Evolutionary conservation across 2,329 filamentous ascomycete genomes (phyloP).

Genomic region (Myrmaecium sp.): DNA sequence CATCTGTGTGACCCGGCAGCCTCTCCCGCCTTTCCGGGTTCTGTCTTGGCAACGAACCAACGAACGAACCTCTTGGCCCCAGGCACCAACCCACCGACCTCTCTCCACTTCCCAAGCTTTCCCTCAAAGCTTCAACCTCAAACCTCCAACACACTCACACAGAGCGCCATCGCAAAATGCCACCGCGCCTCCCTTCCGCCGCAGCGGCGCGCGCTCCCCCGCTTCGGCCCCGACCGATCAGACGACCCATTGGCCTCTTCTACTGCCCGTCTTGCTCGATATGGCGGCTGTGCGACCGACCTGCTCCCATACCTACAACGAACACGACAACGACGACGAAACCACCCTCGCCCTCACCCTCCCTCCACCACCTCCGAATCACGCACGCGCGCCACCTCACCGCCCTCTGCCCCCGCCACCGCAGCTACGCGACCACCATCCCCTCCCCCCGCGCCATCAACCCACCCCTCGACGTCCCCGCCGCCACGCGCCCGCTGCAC

Average conservation of each 20-base stretch:
- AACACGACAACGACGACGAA: conserved; percentile 1
- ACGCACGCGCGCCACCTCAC: conserved; percentile 6
- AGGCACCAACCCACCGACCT: too few relatives aligned
- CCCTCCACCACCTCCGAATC: conserved; percentile 2
- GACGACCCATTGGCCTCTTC: conserved; percentile 13
- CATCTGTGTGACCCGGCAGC: too few relatives aligned
- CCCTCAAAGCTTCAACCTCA: too few relatives aligned
- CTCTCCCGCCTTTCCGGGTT: too few relatives aligned
- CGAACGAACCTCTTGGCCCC: too few relatives aligned
- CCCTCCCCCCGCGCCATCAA: conserved; percentile 38
- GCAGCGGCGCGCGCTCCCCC: conserved; percentile 2
- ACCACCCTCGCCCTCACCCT: neutral
- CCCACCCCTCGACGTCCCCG: conserved; percentile 34
- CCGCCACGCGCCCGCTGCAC: conserved; percentile 39
- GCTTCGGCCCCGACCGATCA: conserved; percentile 9
- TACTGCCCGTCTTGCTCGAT: conserved; percentile 11
- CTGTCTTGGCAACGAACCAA: too few relatives aligned
- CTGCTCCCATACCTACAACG: neutral
- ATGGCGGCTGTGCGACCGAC: conserved; percentile 8
- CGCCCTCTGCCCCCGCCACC: conserved; percentile 4
- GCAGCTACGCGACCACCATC: conserved; percentile 22
- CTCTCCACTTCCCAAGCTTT: too few relatives aligned
- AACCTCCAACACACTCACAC: too few relatives aligned
- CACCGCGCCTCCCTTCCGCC: too few relatives aligned
- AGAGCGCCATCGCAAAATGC: too few relatives aligned